Conservation (phyloP, 352 stramenopile species). For the Phytophthora palmivora region DNA sequence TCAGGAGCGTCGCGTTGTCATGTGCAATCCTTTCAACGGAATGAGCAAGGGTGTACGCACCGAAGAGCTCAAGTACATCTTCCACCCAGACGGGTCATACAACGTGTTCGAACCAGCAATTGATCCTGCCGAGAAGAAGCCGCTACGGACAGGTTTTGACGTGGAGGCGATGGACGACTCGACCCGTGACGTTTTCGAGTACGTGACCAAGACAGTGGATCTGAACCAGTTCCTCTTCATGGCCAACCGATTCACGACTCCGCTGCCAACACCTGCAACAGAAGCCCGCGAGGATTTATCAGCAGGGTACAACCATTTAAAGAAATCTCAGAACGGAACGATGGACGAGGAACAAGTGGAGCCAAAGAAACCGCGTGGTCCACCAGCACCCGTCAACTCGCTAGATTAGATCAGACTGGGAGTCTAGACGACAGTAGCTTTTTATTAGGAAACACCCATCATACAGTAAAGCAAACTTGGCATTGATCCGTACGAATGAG, state of each 20-base stretch:
- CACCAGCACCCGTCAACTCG: slow-evolving; percentile 26
- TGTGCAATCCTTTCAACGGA: slow-evolving; percentile 80
- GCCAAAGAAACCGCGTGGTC: slow-evolving; percentile 23
- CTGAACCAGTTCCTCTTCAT: slow-evolving; percentile 80
- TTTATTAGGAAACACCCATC: slow-evolving; percentile 33
- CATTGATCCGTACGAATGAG: slow-evolving; percentile 10
- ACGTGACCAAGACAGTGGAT: slow-evolving; percentile 62
- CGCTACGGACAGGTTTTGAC: slow-evolving; percentile 65
- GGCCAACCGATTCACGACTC: slow-evolving; percentile 66
- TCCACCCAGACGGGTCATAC: slow-evolving; percentile 66
- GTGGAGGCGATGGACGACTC: slow-evolving; percentile 62
- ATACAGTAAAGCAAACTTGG: slow-evolving; percentile 27
- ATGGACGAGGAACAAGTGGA: slow-evolving; percentile 26
- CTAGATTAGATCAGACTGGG: slow-evolving; percentile 37
- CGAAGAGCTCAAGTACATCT: slow-evolving; percentile 79
- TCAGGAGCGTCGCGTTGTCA: slow-evolving; percentile 54
- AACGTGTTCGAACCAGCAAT: slow-evolving; percentile 64
- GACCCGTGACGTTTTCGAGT: slow-evolving; percentile 54
- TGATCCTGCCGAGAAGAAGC: slow-evolving; percentile 62
- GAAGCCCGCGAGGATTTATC: background rate
- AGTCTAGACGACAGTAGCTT: slow-evolving; percentile 32
- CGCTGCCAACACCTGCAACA: slow-evolving; percentile 12
- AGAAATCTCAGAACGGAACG: slow-evolving; percentile 25
- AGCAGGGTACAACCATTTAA: slow-evolving; percentile 15
- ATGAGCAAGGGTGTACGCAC: slow-evolving; percentile 72